phyloP scores from a whole-genome alignment of 169 alveolate species.

The Plasmodium cynomolgi region DNA sequence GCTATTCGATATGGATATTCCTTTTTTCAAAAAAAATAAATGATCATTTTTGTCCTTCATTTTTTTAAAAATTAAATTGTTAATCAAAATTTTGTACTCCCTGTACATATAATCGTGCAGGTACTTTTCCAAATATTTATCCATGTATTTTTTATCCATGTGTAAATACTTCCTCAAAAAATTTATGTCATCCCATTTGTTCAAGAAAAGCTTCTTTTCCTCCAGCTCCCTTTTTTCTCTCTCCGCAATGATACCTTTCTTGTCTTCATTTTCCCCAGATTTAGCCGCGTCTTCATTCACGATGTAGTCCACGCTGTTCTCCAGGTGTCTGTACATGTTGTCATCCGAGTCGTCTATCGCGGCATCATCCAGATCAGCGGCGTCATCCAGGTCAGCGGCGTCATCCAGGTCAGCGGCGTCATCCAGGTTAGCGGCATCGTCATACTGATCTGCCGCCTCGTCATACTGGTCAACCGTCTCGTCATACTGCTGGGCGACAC shows the following conservation, averaged over 20 bases:
- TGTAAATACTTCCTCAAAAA: conserved; percentile 56
- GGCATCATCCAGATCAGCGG: background rate
- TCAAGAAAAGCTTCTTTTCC: conserved; percentile 21
- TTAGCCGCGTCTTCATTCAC: conserved; percentile 10
- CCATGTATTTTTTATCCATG: conserved; percentile 16
- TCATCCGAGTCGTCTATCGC: conserved; percentile 51
- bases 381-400: background rate
- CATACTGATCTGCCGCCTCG: background rate
- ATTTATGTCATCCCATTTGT: conserved; percentile 48
- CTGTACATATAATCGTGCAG: conserved; percentile 27
- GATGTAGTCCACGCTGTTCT: conserved; percentile 46
- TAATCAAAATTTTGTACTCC: conserved; percentile 55
- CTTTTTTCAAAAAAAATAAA: conserved; percentile 41
- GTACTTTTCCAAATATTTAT: conserved; percentile 38
- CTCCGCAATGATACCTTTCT: conserved; percentile 14
- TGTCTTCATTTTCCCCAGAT: background rate
- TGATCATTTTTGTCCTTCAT: conserved; percentile 54
- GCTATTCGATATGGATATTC: conserved; percentile 16
- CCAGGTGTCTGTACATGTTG: conserved; percentile 34
- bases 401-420: background rate
- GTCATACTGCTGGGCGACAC: background rate
- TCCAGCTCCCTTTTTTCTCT: conserved; percentile 49
- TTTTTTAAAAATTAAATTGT: conserved; percentile 63
- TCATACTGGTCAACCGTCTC: background rate
- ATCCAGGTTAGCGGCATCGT: background rate